Evolutionary conservation across 2,329 filamentous ascomycete species (phyloP).

Genomic region (Exophiala aquamarina): DNA sequence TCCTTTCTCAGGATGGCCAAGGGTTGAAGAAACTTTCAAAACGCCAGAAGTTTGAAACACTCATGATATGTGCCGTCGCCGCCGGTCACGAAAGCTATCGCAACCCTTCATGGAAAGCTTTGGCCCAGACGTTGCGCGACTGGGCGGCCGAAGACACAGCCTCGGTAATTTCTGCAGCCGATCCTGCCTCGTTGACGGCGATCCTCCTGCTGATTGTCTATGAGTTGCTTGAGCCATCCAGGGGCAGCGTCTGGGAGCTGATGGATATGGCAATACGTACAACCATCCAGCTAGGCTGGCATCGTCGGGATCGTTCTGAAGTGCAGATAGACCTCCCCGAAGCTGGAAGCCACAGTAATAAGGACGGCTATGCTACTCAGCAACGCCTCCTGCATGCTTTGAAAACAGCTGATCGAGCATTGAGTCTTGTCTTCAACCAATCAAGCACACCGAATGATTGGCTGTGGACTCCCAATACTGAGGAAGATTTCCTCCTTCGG

Average conservation of each 20-base stretch:
- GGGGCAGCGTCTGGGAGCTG: neutral
- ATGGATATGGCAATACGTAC: no score
- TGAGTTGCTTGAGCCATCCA: neutral
- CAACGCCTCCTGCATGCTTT: no score
- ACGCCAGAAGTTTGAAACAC: neutral
- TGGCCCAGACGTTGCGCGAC: neutral
- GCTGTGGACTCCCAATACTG: no score
- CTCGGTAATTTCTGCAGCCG: neutral
- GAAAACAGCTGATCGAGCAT: no score
- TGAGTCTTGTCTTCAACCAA: no score
- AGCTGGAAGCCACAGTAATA: no score
- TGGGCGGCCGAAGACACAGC: neutral
- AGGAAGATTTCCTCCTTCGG: no score
- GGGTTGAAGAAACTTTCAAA: neutral
- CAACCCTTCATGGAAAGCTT: neutral
- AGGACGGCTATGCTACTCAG: no score
- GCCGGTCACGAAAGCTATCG: neutral
- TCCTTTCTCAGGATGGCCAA: neutral
- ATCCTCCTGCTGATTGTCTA: neutral
- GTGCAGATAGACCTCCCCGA: no score
- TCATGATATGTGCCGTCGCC: slow-evolving; percentile 1
- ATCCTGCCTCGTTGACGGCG: neutral
- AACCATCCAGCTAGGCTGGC: no score
- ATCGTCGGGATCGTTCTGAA: no score
- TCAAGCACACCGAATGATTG: no score